Percentiles rank a stretch among this genome's conserved stretches.
phyloP scores from a whole-genome alignment of 441 rosid genomes.

The Raphanus hybrid region DNA sequence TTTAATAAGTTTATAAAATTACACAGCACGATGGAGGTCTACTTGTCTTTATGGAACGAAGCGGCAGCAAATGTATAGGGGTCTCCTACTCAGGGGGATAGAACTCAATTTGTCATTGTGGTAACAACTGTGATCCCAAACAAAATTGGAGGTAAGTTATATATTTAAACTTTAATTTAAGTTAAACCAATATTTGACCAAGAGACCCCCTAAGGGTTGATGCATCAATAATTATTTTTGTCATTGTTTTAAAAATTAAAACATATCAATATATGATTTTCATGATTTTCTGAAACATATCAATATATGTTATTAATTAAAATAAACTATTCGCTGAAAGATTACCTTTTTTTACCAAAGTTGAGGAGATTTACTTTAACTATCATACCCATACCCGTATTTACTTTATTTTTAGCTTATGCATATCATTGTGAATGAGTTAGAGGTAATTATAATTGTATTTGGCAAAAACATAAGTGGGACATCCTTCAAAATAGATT shows the following conservation, averaged over 20 bases:
- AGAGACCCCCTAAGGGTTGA: no score
- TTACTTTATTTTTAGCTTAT: no score
- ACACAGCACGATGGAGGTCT: background rate
- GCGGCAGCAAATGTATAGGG: background rate
- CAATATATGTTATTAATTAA: background rate
- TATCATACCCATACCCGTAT: background rate
- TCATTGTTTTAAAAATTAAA: no score
- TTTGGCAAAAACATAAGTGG: no score
- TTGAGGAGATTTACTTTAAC: background rate
- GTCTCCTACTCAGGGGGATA: background rate
- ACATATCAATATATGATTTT: background rate
- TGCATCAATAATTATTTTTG: no score
- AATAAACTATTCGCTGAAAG: background rate
- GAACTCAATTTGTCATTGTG: background rate
- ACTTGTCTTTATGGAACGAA: background rate
- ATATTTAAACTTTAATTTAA: no score
- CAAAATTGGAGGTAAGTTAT: no score
- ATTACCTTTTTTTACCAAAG: background rate
- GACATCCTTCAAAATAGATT: no score
- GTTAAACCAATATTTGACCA: no score
- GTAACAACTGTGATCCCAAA: background rate
- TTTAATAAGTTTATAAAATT: background rate
- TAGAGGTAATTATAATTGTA: no score
- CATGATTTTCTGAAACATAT: background rate
- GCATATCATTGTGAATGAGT: no score